Conservation (phyloP, 768 basidiomycete genomes). For the Phylloporus sp. region DNA sequence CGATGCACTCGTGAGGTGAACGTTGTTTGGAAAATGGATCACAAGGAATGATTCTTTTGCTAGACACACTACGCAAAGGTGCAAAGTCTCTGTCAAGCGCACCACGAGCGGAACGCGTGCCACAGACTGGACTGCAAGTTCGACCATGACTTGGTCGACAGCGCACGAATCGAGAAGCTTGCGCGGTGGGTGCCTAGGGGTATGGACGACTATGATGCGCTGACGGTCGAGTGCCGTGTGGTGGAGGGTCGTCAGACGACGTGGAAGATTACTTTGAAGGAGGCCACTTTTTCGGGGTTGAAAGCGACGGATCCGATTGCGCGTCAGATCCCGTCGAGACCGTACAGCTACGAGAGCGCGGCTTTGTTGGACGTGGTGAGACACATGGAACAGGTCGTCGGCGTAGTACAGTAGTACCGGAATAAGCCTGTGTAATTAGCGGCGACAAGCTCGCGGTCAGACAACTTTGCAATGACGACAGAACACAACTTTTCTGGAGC, state of each 20-base stretch:
- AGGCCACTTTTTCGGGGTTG: slow-evolving; percentile 7
- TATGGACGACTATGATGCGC: slow-evolving; percentile 2
- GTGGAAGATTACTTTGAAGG: slow-evolving; percentile 15
- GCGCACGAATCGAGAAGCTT: slow-evolving; percentile 10
- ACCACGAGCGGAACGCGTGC: slow-evolving; percentile 7
- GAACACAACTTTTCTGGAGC: slow-evolving; percentile 91
- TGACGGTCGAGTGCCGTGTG: slow-evolving; percentile 15
- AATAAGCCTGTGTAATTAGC: too few relatives aligned
- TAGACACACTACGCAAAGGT: slow-evolving; percentile 10
- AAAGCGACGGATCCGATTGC: slow-evolving; percentile 11
- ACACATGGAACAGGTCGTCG: slow-evolving; percentile 10
- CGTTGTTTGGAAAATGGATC: neutral
- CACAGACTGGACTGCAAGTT: slow-evolving; percentile 10
- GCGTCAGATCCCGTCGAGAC: slow-evolving; percentile 4
- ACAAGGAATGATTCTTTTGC: neutral
- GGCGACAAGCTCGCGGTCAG: too few relatives aligned
- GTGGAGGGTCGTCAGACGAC: slow-evolving; percentile 4
- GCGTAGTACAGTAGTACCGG: too few relatives aligned
- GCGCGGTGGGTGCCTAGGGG: slow-evolving; percentile 4
- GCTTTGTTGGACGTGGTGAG: slow-evolving; percentile 15
- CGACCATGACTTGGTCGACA: slow-evolving; percentile 17
- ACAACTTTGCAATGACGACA: slow-evolving; percentile 21
- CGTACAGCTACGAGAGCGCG: slow-evolving; percentile 12
- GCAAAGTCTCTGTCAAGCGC: slow-evolving; percentile 16
- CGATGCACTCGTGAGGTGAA: slow-evolving; percentile 10